Evolutionary conservation across 352 stramenopile genomes (phyloP).

Genomic region (Globisporangium abappressorium): DNA sequence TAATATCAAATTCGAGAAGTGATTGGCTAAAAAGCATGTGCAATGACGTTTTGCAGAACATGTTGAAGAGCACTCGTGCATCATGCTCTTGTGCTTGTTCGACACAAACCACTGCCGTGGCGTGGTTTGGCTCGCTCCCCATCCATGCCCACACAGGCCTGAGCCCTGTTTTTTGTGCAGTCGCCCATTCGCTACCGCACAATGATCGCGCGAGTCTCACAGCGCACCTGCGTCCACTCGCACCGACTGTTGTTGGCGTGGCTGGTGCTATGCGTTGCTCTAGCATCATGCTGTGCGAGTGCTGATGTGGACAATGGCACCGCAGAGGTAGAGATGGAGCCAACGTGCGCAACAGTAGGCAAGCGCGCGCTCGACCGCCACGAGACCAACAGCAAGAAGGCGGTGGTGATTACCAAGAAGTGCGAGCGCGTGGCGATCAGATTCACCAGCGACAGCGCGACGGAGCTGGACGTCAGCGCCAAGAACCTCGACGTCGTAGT

Average conservation of each 20-base stretch:
- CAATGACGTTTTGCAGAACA: not conserved
- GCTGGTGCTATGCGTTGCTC: not conserved
- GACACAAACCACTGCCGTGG: not conserved
- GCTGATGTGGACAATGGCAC: not conserved
- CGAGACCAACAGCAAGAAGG: not conserved
- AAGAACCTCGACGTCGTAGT: constrained; percentile 5
- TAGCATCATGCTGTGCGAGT: not conserved
- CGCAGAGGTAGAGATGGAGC: not conserved
- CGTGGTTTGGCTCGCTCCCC: not conserved
- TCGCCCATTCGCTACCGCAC: not conserved
- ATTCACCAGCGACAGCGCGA: not conserved
- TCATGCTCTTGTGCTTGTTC: not conserved
- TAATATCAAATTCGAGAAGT: not conserved
- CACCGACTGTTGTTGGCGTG: not conserved
- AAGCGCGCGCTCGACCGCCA: constrained; percentile 6
- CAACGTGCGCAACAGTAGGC: not conserved
- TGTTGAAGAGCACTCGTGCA: not conserved
- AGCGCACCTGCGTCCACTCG: not conserved
- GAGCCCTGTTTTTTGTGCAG: not conserved
- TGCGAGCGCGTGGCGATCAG: not conserved
- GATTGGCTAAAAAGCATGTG: not conserved
- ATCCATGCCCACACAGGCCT: not conserved
- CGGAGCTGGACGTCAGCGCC: constrained; percentile 1
- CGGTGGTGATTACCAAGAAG: constrained; percentile 6
- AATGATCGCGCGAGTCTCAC: not conserved